Evolutionary conservation across 2,329 filamentous ascomycete species (phyloP).

Genomic region (Neofusicoccum umdonicola): DNA sequence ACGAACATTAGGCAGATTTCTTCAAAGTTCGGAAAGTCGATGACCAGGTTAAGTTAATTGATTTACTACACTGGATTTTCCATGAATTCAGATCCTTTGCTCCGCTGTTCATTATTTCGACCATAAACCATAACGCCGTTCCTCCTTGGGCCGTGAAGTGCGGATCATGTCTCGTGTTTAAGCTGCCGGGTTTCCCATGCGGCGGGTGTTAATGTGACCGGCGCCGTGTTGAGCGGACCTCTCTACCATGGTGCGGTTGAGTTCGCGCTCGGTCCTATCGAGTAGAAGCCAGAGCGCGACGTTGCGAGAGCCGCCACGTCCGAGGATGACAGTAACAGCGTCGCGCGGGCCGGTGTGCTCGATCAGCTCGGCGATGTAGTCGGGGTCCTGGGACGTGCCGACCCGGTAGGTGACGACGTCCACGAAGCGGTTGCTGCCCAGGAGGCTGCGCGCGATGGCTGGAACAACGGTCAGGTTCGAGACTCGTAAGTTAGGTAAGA

Average conservation of each 20-base stretch:
- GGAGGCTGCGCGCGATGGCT: background rate
- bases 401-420: conserved; percentile 10
- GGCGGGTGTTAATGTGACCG: background rate
- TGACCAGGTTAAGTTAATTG: too few relatives aligned
- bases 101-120: too few relatives aligned
- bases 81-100: too few relatives aligned
- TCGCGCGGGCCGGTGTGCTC: background rate
- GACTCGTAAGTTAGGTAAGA: background rate
- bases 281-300: background rate
- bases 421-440: background rate
- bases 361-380: conserved; percentile 3
- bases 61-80: too few relatives aligned
- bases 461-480: background rate
- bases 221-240: background rate
- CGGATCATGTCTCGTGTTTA: too few relatives aligned
- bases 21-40: too few relatives aligned
- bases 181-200: background rate
- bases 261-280: conserved; percentile 3
- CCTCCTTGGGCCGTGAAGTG: too few relatives aligned
- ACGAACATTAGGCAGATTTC: too few relatives aligned
- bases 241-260: conserved; percentile 1
- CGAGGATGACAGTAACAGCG: background rate
- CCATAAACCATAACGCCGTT: too few relatives aligned
- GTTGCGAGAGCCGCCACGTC: background rate
- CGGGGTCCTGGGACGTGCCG: background rate